Percentiles rank a stretch among this genome's conserved stretches.
Conservation (phyloP, 208 protist species). For the Trypanosoma melophagium region DNA sequence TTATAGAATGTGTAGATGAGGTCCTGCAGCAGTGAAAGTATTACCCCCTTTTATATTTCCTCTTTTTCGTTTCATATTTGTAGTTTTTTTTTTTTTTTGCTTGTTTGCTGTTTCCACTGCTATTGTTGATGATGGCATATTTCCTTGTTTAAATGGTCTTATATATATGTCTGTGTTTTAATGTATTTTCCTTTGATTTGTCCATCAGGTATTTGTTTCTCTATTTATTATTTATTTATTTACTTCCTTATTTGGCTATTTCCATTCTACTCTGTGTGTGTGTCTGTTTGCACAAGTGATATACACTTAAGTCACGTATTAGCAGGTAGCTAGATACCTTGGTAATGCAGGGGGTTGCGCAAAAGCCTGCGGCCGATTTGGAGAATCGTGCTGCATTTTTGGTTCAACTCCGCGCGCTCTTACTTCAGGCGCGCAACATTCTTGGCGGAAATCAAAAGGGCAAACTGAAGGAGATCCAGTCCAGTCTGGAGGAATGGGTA, state of each 20-base stretch:
- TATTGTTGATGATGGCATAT: constrained; percentile 1
- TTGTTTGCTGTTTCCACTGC: background rate
- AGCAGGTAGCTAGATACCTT: background rate
- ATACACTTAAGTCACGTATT: background rate
- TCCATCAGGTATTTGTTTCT: constrained; percentile 6
- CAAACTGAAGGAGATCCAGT: constrained; percentile 46
- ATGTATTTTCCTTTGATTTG: background rate
- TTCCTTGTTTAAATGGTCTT: background rate
- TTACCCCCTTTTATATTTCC: constrained; percentile 5
- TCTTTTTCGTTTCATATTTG: constrained; percentile 1
- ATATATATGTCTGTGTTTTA: background rate
- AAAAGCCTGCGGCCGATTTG: constrained; percentile 41
- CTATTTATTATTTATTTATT: background rate
- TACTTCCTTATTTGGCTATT: background rate
- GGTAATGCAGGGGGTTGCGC: constrained; percentile 18
- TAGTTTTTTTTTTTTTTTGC: background rate
- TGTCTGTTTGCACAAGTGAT: background rate
- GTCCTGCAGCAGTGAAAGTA: background rate
- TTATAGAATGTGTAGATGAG: constrained; percentile 53
- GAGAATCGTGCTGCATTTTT: constrained; percentile 81
- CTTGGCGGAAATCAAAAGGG: constrained; percentile 48
- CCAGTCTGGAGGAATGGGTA: constrained; percentile 52
- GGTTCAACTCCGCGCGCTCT: constrained; percentile 68
- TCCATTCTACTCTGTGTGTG: background rate
- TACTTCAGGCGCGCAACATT: constrained; percentile 55